Evolutionary conservation across 345 rosid genomes (phyloP).

Genomic region (Aegle marmelos): DNA sequence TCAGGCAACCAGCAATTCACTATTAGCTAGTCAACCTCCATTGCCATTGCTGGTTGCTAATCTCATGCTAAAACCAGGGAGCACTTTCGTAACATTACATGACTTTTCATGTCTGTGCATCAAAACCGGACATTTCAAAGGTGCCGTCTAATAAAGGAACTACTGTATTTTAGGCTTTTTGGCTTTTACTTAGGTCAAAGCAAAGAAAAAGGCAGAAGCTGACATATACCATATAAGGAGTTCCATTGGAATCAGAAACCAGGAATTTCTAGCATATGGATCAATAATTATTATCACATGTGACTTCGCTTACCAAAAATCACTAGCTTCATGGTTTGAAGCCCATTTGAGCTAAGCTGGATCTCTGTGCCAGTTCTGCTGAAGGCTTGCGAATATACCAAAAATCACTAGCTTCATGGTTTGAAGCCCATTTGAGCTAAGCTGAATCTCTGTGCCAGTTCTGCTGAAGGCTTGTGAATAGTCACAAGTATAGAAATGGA

Average conservation of each 20-base stretch:
- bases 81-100: background rate
- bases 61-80: background rate
- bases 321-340: background rate
- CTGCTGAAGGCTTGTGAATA: background rate
- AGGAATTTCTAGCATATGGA: too few relatives aligned
- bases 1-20: background rate
- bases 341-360: background rate
- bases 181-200: background rate
- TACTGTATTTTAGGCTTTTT: background rate
- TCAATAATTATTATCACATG: background rate
- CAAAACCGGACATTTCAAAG: background rate
- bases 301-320: background rate
- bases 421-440: background rate
- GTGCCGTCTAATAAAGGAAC: background rate
- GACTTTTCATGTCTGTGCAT: background rate
- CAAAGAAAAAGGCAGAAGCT: background rate
- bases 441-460: background rate
- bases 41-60: too few relatives aligned
- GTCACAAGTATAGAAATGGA: background rate
- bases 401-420: background rate
- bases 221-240: background rate
- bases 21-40: background rate
- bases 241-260: background rate
- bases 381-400: background rate
- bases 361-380: background rate